Evolutionary conservation across 108 stramenopile species (phyloP), one percentile per base, ranked within the genome.

Genomic region (Aurantiochytrium sp.): DNA sequence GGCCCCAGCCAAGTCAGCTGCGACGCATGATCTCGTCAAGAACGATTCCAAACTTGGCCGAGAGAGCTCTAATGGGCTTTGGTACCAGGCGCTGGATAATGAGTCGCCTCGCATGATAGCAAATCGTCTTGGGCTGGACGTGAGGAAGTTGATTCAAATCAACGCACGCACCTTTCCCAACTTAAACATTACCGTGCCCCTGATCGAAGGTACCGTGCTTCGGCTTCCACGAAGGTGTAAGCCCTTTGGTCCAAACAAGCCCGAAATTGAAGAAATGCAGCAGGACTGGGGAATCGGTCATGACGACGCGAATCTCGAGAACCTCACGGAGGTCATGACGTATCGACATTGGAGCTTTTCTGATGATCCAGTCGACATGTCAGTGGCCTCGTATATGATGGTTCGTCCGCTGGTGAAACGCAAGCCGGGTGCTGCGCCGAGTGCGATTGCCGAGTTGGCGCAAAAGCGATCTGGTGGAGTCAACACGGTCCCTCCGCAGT

Each of bases 361-460:
- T 0, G 76, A 83, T 35, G 76, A 83, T 45, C 76, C 76, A 1
- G 76, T 83, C 0, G 76, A 83, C 28, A 53, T 83, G 45, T 47
- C 76, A 12, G 88, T 64, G 44, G 59, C 58, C 19, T 69, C 60
- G 14, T 88, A 88, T 60, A 88, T 88, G 88, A 88, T 88, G 88
- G 88, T 60, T 6, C 60, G 60, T 35, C 88, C 60, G 5, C 44
- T 88, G 19, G 45, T n/a, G 8, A 87, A 58, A 28, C n/a, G 57
- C 21, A 58, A 58, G 58, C 28, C 87, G 58, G 10, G 14, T 19
- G 88, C 88, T 23, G 21, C 88, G 44, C 57, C 58, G 58, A 25
- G 35, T 18, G 35, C 57, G 42, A 51, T 69, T 69, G 64, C 64
- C 25, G 18, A 69, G 64, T 23, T 69, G 14, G 64, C 64, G 25